Conservation (phyloP, 2,329 filamentous ascomycete species). For the Fusarium sp. region DNA sequence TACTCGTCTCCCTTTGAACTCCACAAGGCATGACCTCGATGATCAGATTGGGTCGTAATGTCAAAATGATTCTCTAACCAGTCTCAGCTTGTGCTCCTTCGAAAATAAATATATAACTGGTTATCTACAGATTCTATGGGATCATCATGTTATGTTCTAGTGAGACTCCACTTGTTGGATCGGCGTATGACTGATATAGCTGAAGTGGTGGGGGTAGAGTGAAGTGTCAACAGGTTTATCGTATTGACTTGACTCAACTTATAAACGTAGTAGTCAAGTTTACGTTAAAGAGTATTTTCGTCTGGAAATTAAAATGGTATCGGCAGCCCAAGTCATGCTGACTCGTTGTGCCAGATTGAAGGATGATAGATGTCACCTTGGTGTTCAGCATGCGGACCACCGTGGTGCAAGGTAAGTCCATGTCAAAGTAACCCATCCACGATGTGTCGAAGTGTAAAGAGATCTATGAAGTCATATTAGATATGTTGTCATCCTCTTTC, state of each 20-base stretch:
- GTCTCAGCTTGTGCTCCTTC: background rate
- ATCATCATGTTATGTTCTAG: background rate
- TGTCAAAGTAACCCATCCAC: background rate
- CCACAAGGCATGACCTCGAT: background rate
- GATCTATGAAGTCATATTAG: background rate
- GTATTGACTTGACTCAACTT: too few species aligned
- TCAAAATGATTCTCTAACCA: background rate
- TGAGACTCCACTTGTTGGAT: background rate
- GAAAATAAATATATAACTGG: background rate
- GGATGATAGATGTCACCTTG: background rate
- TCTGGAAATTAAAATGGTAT: background rate
- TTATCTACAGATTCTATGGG: background rate
- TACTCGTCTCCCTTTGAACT: background rate
- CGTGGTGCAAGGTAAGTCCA: background rate
- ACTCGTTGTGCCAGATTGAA: background rate
- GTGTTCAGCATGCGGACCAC: background rate
- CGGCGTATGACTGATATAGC: slow-evolving; percentile 2
- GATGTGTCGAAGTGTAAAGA: background rate
- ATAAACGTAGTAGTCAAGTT: background rate
- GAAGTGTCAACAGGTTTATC: background rate
- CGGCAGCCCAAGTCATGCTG: background rate
- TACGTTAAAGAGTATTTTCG: accelerated
- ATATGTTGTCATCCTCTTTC: accelerated
- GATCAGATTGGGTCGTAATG: background rate
- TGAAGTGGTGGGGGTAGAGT: background rate